These are phyloP conservation scores for Syzygium oleosum DNA, from an alignment of 345 rosid species.

Conservation along the genomic window DNA sequence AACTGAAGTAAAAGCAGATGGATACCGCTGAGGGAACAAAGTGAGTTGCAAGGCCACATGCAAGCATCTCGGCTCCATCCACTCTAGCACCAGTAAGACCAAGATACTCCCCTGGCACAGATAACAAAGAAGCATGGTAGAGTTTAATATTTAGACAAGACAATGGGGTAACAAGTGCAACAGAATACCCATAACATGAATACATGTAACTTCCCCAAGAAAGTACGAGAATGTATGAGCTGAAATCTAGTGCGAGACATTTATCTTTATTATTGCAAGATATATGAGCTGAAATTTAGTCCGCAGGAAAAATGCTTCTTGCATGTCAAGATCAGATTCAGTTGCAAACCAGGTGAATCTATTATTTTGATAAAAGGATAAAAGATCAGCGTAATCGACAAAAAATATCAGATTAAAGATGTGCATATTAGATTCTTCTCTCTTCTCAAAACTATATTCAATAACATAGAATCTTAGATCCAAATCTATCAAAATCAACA, in stretches of 20 bases:
- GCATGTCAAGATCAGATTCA: not conserved
- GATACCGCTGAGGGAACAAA: constrained; percentile 58
- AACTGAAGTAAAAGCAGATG: not conserved
- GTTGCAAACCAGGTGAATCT: not conserved
- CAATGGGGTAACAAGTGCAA: not conserved
- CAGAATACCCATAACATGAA: not conserved
- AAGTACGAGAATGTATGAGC: not conserved
- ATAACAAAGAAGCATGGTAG: not conserved
- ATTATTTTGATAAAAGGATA: not conserved
- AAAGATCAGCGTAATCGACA: not conserved
- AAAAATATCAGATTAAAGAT: not conserved
- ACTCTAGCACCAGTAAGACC: constrained; percentile 70
- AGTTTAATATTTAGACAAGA: not conserved
- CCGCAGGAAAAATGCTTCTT: not conserved
- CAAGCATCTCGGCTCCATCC: constrained; percentile 82
- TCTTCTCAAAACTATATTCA: not conserved
- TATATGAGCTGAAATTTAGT: not conserved
- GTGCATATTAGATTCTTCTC: not conserved
- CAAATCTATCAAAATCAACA: not conserved
- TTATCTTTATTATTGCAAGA: not conserved
- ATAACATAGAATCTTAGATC: not conserved
- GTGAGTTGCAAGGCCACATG: constrained; percentile 90
- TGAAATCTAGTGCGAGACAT: not conserved
- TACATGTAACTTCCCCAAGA: not conserved
- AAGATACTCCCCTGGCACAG: constrained; percentile 58